phyloP scores from a whole-genome alignment of 495 filamentous ascomycete genomes.

The Podospora pseudocomata region DNA sequence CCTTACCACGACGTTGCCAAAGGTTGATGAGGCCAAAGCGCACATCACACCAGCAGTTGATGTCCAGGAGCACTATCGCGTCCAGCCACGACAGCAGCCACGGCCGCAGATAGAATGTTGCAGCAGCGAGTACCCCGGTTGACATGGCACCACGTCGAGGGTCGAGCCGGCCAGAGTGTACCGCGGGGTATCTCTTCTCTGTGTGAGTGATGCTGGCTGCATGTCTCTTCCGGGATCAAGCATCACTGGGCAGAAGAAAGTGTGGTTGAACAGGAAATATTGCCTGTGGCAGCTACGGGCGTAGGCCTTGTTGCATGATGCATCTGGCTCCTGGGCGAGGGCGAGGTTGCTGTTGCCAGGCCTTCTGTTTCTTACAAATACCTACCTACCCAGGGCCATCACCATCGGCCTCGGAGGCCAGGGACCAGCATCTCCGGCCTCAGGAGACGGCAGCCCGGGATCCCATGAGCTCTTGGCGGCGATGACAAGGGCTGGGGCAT shows the following conservation, averaged over 20 bases:
- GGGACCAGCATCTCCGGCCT: background rate
- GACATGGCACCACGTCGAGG: slow-evolving; percentile 1
- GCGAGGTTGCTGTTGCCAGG: slow-evolving; percentile 8
- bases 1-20: slow-evolving; percentile 3
- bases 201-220: slow-evolving; percentile 16
- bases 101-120: slow-evolving; percentile 20
- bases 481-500: slow-evolving; percentile 6
- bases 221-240: slow-evolving; percentile 27
- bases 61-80: background rate
- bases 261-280: slow-evolving; percentile 35
- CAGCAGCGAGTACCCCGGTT: slow-evolving; percentile 14
- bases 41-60: slow-evolving; percentile 1
- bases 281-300: slow-evolving; percentile 31
- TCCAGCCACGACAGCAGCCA: slow-evolving; percentile 16
- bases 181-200: slow-evolving; percentile 6
- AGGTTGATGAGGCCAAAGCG: slow-evolving; percentile 5
- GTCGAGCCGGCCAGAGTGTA: slow-evolving; percentile 15
- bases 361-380: background rate
- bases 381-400: background rate
- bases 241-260: slow-evolving; percentile 19
- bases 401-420: slow-evolving; percentile 7
- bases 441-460: background rate
- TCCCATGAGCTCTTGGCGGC: background rate
- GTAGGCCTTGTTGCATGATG: slow-evolving; percentile 27
- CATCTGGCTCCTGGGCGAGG: slow-evolving; percentile 7